Percentiles rank a stretch among this genome's conserved stretches.
These are phyloP conservation scores for Calocera cornea DNA, from an alignment of 768 basidiomycete genomes.

Conservation along the genomic window DNA sequence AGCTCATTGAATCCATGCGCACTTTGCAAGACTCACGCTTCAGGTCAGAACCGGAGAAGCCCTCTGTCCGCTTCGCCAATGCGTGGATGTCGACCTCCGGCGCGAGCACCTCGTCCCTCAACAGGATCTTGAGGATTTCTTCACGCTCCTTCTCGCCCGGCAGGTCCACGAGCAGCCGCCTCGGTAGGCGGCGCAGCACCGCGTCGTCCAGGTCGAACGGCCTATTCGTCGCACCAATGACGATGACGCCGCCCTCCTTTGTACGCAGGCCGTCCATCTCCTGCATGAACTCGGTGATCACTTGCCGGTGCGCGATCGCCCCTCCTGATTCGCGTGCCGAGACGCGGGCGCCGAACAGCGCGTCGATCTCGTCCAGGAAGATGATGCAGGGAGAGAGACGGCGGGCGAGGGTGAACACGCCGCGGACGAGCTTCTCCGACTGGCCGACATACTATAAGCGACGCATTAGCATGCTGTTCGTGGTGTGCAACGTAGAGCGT, in stretches of 20 bases:
- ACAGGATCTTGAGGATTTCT: slow-evolving; percentile 80
- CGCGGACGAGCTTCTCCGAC: slow-evolving; percentile 78
- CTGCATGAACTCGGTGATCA: slow-evolving; percentile 88
- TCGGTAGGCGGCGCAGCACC: slow-evolving; percentile 73
- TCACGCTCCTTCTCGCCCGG: slow-evolving; percentile 75
- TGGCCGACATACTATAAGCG: slow-evolving; percentile 63
- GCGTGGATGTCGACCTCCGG: slow-evolving; percentile 45
- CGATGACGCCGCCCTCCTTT: slow-evolving; percentile 65
- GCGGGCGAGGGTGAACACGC: slow-evolving; percentile 77
- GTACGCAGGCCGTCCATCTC: slow-evolving; percentile 60
- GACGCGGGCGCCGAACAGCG: slow-evolving; percentile 75
- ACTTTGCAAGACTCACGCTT: slow-evolving; percentile 50
- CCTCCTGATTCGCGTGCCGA: slow-evolving; percentile 65
- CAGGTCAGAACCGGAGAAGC: slow-evolving; percentile 87
- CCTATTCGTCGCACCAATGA: slow-evolving; percentile 84
- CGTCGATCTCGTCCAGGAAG: slow-evolving; percentile 90
- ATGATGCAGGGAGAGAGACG: slow-evolving; percentile 80
- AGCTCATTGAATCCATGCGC: background rate
- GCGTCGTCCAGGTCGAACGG: slow-evolving; percentile 88
- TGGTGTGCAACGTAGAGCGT: slow-evolving; percentile 16
- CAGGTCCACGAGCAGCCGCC: slow-evolving; percentile 75
- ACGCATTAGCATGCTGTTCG: slow-evolving; percentile 6
- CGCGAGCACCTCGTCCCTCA: slow-evolving; percentile 64
- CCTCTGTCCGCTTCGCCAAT: slow-evolving; percentile 61
- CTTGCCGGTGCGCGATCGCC: slow-evolving; percentile 68